phyloP scores from a whole-genome alignment of 148 eudicot genomes.

The Vaccinium darrowii region DNA sequence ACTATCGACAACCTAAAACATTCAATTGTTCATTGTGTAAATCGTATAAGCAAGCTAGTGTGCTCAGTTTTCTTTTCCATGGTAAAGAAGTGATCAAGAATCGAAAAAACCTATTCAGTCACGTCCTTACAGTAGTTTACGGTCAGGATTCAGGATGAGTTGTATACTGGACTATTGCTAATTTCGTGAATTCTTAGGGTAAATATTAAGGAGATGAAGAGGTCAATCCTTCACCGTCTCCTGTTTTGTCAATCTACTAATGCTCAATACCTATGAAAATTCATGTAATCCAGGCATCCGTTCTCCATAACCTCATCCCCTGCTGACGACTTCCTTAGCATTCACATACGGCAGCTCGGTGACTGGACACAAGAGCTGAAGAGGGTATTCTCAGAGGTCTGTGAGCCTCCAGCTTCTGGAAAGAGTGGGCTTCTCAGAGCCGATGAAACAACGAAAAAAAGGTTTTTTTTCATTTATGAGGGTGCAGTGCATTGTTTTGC shows the following conservation, averaged over 20 bases:
- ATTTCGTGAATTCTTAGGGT: neutral
- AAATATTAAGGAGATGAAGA: neutral
- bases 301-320: slow-evolving; percentile 99
- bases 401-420: slow-evolving; percentile 64
- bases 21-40: neutral
- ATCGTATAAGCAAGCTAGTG: neutral
- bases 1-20: neutral
- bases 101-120: neutral
- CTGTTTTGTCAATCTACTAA: neutral
- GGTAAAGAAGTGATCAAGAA: neutral
- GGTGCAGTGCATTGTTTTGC: neutral
- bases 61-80: neutral
- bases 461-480: slow-evolving; percentile 30
- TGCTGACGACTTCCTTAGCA: slow-evolving; percentile 79
- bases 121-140: neutral
- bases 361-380: slow-evolving; percentile 92
- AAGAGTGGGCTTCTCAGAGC: slow-evolving; percentile 90
- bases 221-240: neutral
- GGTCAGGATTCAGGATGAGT: neutral
- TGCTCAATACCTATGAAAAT: neutral
- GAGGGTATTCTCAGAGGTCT: slow-evolving; percentile 58
- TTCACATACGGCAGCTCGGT: slow-evolving; percentile 82
- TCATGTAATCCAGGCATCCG: slow-evolving; percentile 74
- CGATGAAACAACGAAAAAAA: slow-evolving; percentile 63
- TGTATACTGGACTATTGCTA: neutral